Evolutionary conservation across 2,329 filamentous ascomycete genomes (phyloP), one percentile per base, ranked within the genome.

Genomic region (Hypoxylon sp.): DNA sequence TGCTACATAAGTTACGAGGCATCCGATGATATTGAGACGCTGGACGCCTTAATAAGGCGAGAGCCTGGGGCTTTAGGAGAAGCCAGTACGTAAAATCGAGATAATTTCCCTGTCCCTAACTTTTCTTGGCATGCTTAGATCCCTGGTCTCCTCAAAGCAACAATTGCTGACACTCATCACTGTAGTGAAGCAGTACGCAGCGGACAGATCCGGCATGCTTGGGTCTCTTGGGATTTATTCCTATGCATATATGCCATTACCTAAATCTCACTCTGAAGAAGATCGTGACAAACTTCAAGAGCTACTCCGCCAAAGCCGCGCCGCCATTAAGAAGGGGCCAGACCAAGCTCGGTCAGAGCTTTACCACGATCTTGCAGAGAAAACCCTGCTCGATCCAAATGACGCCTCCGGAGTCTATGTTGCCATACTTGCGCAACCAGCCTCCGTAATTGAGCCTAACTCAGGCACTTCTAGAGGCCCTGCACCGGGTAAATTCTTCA

Each of bases 171-270:
- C 16, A 30, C 25, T 19, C 2, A 9, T 19, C 16, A 4, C 4
- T 14, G 6, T 16, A 54, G 52, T 58, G 50, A 30, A 60, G 21
- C 50, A 61, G 1, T 69, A 59, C 19, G 48, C 43, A 14, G 9
- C 21, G 0, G 46, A 32, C 30, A 29, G 41, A 14, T 61, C 43
- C 3, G 66, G 66, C 1, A 34, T 51, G 21, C 37, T 69, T 21
- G 45, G 54, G 0, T 61, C 59, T 7, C 29, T 61, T 2, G 65
- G 59, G 1, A 41, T 66, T 8, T 39, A 41, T 14, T 27, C 59
- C 9, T 66, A 54, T 14, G 63, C 66, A 6, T 69, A 63, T 43
- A 37, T 69, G 19, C 63, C 66, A 11, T 14, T 66, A 4, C 11
- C 62, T 12, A 29, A 61, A 12, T 29, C 29, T 32, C 8, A 57